Evolutionary conservation across 371 early-diverging fungal species (phyloP).

Genomic region (Mortierella sp.): DNA sequence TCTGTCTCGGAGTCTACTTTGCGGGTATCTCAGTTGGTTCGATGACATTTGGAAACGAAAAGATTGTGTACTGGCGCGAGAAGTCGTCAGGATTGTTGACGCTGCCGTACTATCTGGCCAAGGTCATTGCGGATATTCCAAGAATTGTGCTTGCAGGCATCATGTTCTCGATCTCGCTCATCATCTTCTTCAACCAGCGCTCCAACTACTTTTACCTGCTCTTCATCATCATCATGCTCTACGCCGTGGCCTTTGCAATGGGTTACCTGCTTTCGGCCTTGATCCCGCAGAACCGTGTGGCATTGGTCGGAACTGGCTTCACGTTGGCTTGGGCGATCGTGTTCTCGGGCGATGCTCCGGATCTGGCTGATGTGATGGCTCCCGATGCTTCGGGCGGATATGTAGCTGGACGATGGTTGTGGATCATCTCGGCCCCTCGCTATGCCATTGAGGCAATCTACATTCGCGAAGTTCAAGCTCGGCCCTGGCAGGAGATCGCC

Average conservation of each 20-base stretch:
- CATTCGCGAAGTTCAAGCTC: slow-evolving; percentile 56
- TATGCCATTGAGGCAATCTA: slow-evolving; percentile 66
- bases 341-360: slow-evolving; percentile 59
- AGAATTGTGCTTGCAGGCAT: slow-evolving; percentile 59
- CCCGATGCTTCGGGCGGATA: slow-evolving; percentile 44
- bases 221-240: slow-evolving; percentile 47
- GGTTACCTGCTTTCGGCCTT: slow-evolving; percentile 61
- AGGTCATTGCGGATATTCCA: slow-evolving; percentile 62
- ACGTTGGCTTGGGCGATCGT: slow-evolving; percentile 62
- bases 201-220: slow-evolving; percentile 46
- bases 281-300: slow-evolving; percentile 45
- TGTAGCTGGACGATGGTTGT: slow-evolving; percentile 40
- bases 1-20: slow-evolving; percentile 54
- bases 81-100: slow-evolving; percentile 59
- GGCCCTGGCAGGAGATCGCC: slow-evolving; percentile 54
- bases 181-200: slow-evolving; percentile 60
- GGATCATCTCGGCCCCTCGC: slow-evolving; percentile 59
- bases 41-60: slow-evolving; percentile 53
- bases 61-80: slow-evolving; percentile 66
- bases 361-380: slow-evolving; percentile 48
- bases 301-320: slow-evolving; percentile 58
- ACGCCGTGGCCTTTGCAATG: slow-evolving; percentile 51
- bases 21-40: slow-evolving; percentile 57
- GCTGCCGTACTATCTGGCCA: slow-evolving; percentile 63
- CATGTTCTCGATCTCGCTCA: slow-evolving; percentile 61